Conservation (phyloP, 345 rosid species). For the Leavenworthia alabamica region DNA sequence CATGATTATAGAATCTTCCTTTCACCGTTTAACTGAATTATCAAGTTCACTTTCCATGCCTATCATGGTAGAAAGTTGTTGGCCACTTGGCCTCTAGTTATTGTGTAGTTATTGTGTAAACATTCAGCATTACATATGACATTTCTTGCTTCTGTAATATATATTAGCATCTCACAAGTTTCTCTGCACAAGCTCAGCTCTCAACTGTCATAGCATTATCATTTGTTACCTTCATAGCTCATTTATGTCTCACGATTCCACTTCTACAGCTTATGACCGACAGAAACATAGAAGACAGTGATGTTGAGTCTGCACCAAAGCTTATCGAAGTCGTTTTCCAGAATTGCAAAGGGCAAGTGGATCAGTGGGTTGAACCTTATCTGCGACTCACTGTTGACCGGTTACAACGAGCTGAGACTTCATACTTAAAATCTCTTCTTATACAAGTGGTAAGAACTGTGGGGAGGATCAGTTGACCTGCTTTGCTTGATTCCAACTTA, state of each 20-base stretch:
- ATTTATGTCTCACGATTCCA: constrained; percentile 9
- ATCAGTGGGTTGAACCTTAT: constrained; percentile 97
- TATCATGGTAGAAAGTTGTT: background rate
- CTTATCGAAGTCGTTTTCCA: constrained; percentile 95
- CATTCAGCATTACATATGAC: constrained; percentile 5
- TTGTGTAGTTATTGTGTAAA: constrained; percentile 3
- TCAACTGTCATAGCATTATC: background rate
- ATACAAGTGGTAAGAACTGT: constrained; percentile 80
- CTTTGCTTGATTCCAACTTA: background rate
- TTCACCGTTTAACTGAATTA: background rate
- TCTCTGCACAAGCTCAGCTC: background rate
- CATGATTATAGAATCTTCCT: constrained; percentile 11
- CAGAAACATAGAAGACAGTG: constrained; percentile 78
- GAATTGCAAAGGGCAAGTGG: constrained; percentile 97
- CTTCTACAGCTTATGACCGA: constrained; percentile 70
- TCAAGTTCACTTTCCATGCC: background rate
- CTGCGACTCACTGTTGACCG: constrained; percentile 75
- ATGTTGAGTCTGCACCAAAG: constrained; percentile 95
- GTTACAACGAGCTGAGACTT: constrained; percentile 65
- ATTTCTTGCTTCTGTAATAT: constrained; percentile 10
- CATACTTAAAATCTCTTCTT: constrained; percentile 87
- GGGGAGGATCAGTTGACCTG: background rate
- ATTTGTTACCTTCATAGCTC: constrained; percentile 6
- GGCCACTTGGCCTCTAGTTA: constrained; percentile 3
- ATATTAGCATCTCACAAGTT: constrained; percentile 10